Conservation (phyloP, 1,284 basidiomycete genomes). For the Rhodotorula sp. region DNA sequence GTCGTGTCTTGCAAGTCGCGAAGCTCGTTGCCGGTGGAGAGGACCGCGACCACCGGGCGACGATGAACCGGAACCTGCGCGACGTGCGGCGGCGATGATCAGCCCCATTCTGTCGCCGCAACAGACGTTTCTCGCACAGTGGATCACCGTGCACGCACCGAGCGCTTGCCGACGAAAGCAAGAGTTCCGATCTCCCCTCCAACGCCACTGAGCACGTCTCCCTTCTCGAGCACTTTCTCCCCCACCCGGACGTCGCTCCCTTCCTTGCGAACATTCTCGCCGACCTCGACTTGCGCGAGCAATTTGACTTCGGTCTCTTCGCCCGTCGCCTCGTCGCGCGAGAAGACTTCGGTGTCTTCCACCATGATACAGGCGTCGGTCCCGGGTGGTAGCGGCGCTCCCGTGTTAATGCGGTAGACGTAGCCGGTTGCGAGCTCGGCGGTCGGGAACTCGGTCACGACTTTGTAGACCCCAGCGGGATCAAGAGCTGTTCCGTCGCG, state of each 20-base stretch:
- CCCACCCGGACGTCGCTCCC: slow-evolving; percentile 72
- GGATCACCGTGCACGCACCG: slow-evolving; percentile 54
- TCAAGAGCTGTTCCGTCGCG: neutral
- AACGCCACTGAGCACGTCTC: slow-evolving; percentile 61
- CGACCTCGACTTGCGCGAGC: slow-evolving; percentile 61
- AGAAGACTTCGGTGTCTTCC: slow-evolving; percentile 74
- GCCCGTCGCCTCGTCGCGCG: slow-evolving; percentile 45
- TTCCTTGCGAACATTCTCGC: slow-evolving; percentile 70
- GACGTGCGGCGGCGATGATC: neutral
- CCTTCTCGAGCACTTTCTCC: slow-evolving; percentile 65
- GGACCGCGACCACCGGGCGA: slow-evolving; percentile 71
- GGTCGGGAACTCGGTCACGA: slow-evolving; percentile 59
- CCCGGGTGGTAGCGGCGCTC: slow-evolving; percentile 69
- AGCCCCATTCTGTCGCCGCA: neutral
- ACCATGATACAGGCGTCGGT: slow-evolving; percentile 84
- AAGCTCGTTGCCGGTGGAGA: slow-evolving; percentile 84
- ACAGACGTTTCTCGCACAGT: neutral
- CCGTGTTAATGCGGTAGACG: slow-evolving; percentile 75
- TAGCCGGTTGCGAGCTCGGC: slow-evolving; percentile 55
- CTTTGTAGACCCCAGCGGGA: slow-evolving; percentile 62
- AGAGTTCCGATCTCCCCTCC: slow-evolving; percentile 86
- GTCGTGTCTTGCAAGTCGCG: slow-evolving; percentile 59
- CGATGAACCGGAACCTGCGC: slow-evolving; percentile 63
- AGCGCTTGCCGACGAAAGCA: slow-evolving; percentile 69
- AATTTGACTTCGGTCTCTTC: slow-evolving; percentile 72